Evolutionary conservation across 176 grass and related monocot genomes (phyloP).

Genomic region (Ensete ventricosum): DNA sequence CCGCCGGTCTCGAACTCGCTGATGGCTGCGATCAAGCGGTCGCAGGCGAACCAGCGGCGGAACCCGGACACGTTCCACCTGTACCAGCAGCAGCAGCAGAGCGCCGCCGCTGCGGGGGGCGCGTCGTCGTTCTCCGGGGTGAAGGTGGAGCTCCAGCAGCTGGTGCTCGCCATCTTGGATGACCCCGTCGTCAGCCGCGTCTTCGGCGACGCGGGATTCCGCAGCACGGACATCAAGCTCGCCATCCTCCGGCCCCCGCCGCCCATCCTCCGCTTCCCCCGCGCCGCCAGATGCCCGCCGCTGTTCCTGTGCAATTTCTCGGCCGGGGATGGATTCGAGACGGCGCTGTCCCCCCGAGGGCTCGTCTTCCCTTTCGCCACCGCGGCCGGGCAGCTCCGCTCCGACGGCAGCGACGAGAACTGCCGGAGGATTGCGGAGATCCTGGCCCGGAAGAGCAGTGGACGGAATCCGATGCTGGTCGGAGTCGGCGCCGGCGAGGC

Average conservation of each 20-base stretch:
- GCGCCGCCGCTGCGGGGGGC: background rate
- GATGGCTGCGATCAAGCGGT: conserved; percentile 86
- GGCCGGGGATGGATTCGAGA: conserved; percentile 40
- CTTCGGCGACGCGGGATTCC: conserved; percentile 77
- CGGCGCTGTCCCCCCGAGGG: conserved; percentile 12
- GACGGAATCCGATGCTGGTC: conserved; percentile 82
- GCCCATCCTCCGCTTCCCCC: conserved; percentile 34
- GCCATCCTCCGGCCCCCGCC: conserved; percentile 66
- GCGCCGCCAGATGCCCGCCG: conserved; percentile 43
- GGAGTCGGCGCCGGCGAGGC: conserved; percentile 64
- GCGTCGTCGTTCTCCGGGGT: conserved; percentile 33
- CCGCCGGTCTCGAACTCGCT: conserved; percentile 83
- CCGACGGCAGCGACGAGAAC: conserved; percentile 37
- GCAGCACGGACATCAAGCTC: conserved; percentile 65
- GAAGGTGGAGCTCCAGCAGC: conserved; percentile 72
- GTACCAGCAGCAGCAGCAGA: conserved; percentile 43
- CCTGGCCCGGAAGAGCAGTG: conserved; percentile 31
- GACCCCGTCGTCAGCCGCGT: conserved; percentile 88
- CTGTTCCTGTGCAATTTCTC: conserved; percentile 89
- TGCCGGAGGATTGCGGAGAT: conserved; percentile 57
- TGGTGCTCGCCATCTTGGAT: conserved; percentile 74
- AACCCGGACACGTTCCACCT: conserved; percentile 70
- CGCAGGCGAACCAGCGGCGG: conserved; percentile 69
- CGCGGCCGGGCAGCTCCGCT: conserved; percentile 12
- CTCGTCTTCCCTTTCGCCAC: conserved; percentile 20